Conservation (phyloP, 306 rosid species). For the Vigna trinervia region DNA sequence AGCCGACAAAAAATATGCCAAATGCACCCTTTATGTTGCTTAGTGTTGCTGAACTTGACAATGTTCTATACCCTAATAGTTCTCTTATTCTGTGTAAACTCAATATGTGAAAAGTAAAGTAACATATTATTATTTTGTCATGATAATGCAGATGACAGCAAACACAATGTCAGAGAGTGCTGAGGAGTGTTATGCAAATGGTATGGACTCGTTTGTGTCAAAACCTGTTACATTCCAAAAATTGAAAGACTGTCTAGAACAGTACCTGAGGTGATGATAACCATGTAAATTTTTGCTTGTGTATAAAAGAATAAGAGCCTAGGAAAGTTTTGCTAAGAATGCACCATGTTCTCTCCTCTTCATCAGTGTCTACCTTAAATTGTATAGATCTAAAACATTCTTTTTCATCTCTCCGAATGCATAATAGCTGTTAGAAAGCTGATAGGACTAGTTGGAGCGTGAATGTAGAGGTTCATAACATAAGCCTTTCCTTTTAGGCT, state of each 20-base stretch:
- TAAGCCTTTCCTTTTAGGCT: constrained; percentile 27
- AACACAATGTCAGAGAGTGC: constrained; percentile 91
- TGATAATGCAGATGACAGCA: constrained; percentile 88
- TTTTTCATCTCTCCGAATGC: constrained; percentile 30
- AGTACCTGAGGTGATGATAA: constrained; percentile 54
- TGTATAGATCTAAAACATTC: constrained; percentile 60
- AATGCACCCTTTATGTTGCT: neutral
- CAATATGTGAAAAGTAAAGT: constrained; percentile 18
- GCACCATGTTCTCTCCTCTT: constrained; percentile 51
- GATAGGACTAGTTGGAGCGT: constrained; percentile 38
- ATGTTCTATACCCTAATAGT: neutral
- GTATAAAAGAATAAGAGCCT: constrained; percentile 55
- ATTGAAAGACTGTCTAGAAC: constrained; percentile 71
- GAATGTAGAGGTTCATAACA: constrained; percentile 25
- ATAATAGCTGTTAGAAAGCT: constrained; percentile 18
- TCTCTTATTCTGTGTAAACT: constrained; percentile 1
- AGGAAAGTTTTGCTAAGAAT: constrained; percentile 81
- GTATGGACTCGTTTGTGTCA: constrained; percentile 94
- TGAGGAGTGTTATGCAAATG: constrained; percentile 82
- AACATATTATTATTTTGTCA: neutral
- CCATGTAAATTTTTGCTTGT: constrained; percentile 67
- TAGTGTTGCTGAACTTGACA: constrained; percentile 2
- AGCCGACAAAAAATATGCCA: neutral
- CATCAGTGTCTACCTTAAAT: constrained; percentile 38
- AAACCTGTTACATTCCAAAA: constrained; percentile 89